Percentiles rank a stretch among this genome's conserved stretches.
These are phyloP conservation scores for Sequoia sempervirens DNA, from an alignment of 75 land plant genomes.

Conservation along the genomic window DNA sequence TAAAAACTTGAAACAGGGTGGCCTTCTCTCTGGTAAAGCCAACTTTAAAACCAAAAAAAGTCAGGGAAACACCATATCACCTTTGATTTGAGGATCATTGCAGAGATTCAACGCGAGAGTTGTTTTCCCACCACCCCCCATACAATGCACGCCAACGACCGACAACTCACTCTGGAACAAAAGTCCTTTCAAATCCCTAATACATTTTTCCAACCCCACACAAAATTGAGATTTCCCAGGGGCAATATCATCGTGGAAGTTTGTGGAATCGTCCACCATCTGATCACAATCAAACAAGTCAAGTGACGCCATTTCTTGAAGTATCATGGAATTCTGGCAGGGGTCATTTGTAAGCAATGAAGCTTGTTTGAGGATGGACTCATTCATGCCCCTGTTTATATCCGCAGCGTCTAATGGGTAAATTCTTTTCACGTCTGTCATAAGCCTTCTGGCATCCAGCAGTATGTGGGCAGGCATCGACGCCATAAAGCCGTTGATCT, in stretches of 20 bases:
- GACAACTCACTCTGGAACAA: background rate
- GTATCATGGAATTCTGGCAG: background rate
- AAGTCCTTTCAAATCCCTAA: background rate
- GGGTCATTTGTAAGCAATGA: background rate
- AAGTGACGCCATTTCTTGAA: background rate
- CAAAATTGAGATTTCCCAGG: background rate
- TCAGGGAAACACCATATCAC: background rate
- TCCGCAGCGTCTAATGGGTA: too few species aligned
- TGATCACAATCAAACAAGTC: background rate
- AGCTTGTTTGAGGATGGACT: background rate
- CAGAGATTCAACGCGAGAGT: background rate
- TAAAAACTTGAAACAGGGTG: background rate
- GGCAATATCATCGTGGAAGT: too few species aligned
- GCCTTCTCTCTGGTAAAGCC: background rate
- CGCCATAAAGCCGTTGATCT: background rate
- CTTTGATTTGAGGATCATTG: background rate
- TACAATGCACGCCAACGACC: background rate
- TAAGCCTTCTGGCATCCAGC: background rate
- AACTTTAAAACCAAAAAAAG: background rate
- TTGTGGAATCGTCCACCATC: background rate
- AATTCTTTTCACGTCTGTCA: background rate
- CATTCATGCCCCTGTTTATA: background rate
- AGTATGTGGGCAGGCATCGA: background rate
- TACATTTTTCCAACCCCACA: background rate
- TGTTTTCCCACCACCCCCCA: constrained; percentile 6